These are phyloP conservation scores for Didymellaceae sp. DNA, from an alignment of 2,329 filamentous ascomycete genomes.

Conservation along the genomic window DNA sequence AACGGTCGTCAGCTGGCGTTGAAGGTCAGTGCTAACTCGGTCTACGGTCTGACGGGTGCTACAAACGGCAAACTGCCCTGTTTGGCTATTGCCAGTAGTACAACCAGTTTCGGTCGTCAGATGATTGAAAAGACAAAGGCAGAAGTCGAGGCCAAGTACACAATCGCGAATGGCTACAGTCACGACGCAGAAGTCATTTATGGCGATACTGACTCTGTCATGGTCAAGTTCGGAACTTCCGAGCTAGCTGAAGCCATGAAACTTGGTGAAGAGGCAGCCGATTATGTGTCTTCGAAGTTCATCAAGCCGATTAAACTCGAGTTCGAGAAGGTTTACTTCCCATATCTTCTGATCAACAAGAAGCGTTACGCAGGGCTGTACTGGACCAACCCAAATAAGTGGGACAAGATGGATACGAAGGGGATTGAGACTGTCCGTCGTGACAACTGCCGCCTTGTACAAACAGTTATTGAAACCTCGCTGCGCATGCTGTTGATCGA, in stretches of 20 bases:
- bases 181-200: slow-evolving; percentile 98
- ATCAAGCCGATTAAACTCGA: slow-evolving; percentile 97
- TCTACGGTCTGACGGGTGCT: slow-evolving; percentile 95
- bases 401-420: slow-evolving; percentile 99
- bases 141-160: slow-evolving; percentile 91
- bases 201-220: slow-evolving; percentile 98
- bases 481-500: slow-evolving; percentile 95
- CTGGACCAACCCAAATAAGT: slow-evolving; percentile 93
- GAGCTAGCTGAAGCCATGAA: slow-evolving; percentile 91
- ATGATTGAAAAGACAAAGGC: slow-evolving; percentile 99
- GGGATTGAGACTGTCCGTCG: slow-evolving; percentile 97
- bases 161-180: slow-evolving; percentile 89
- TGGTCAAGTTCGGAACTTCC: slow-evolving; percentile 96
- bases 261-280: slow-evolving; percentile 89
- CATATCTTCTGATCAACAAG: slow-evolving; percentile 98
- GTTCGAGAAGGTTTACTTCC: slow-evolving; percentile 99
- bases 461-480: slow-evolving; percentile 97
- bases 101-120: slow-evolving; percentile 93
- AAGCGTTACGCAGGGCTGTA: slow-evolving; percentile 98
- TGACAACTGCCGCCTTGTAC: slow-evolving; percentile 94
- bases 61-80: slow-evolving; percentile 96
- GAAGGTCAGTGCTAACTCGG: slow-evolving; percentile 96
- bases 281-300: slow-evolving; percentile 89
- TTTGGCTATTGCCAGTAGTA: slow-evolving; percentile 93
- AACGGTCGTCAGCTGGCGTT: slow-evolving; percentile 96